Evolutionary conservation across 2,329 filamentous ascomycete species (phyloP).

Genomic region (Lachnellula arida): DNA sequence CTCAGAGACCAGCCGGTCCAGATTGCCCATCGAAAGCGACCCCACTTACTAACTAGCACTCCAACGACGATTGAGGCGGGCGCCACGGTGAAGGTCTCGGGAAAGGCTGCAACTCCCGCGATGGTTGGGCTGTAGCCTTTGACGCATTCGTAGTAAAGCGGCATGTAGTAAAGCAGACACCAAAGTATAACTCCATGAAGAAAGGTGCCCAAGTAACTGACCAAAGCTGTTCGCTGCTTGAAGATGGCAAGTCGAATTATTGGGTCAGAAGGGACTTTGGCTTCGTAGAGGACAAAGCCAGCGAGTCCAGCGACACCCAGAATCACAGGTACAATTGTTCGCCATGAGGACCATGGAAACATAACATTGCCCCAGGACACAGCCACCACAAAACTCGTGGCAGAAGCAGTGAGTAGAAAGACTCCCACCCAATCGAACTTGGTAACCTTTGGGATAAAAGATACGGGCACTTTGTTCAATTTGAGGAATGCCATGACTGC

Average conservation of each 20-base stretch:
- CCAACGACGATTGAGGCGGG: constrained; percentile 53
- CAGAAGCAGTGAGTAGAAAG: constrained; percentile 16
- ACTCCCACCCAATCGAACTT: constrained; percentile 16
- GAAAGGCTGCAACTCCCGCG: constrained; percentile 51
- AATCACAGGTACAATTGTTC: constrained; percentile 48
- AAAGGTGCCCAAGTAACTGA: constrained; percentile 46
- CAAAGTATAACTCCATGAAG: constrained; percentile 51
- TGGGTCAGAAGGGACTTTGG: constrained; percentile 1
- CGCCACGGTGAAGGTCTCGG: constrained; percentile 57
- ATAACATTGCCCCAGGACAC: constrained; percentile 43
- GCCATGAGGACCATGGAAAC: constrained; percentile 57
- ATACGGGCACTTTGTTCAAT: neutral
- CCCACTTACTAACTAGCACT: constrained; percentile 28
- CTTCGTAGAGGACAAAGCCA: constrained; percentile 49
- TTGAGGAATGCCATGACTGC: constrained; percentile 3
- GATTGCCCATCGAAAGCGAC: constrained; percentile 45
- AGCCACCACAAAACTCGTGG: constrained; percentile 11
- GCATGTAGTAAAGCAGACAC: constrained; percentile 47
- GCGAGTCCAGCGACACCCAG: constrained; percentile 47
- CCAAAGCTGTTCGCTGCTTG: constrained; percentile 40
- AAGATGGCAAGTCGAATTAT: constrained; percentile 37
- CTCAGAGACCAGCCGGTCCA: constrained; percentile 56
- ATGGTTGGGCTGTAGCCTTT: constrained; percentile 47
- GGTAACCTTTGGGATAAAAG: constrained; percentile 20
- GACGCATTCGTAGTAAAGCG: constrained; percentile 44